These are phyloP conservation scores for Phlegmacium glaucopus DNA, from an alignment of 768 basidiomycete species.

Conservation along the genomic window DNA sequence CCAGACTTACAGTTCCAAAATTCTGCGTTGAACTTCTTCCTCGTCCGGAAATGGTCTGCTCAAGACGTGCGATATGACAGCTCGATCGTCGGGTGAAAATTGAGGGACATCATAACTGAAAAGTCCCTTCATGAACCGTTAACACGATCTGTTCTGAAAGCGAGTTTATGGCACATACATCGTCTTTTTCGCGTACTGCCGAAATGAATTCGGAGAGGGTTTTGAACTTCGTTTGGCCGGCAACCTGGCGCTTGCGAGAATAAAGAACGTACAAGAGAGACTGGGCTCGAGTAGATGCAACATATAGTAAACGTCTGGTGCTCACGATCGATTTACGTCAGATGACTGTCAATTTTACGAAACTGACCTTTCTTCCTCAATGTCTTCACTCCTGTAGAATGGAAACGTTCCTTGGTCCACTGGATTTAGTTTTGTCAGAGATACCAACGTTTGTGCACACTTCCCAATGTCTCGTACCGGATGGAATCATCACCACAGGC, in stretches of 20 bases:
- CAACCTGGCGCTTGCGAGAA: conserved; percentile 44
- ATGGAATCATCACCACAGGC: conserved; percentile 83
- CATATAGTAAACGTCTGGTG: conserved; percentile 75
- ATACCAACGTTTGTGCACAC: not conserved
- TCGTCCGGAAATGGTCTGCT: conserved; percentile 41
- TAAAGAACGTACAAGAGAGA: conserved; percentile 60
- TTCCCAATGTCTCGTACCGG: conserved; percentile 39
- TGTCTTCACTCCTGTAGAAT: conserved; percentile 67
- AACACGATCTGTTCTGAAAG: conserved; percentile 1
- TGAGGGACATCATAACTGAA: conserved; percentile 43
- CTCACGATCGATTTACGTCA: not conserved
- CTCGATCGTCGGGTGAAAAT: conserved; percentile 40
- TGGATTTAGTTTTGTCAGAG: conserved; percentile 21
- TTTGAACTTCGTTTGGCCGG: conserved; percentile 51
- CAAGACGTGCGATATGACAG: conserved; percentile 53
- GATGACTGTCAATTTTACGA: not conserved
- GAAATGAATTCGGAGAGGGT: conserved; percentile 58
- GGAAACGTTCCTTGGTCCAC: conserved; percentile 77
- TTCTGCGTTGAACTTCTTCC: conserved; percentile 34
- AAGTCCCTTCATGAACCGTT: conserved; percentile 24
- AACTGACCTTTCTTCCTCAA: conserved; percentile 75
- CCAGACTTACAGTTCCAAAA: conserved; percentile 48
- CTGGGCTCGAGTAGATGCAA: conserved; percentile 86
- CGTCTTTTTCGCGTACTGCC: conserved; percentile 34
- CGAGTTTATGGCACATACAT: conserved; percentile 29